Evolutionary conservation across 2,329 filamentous ascomycete species (phyloP), one percentile per base, ranked within the genome.

Genomic region (Botrytis porri): DNA sequence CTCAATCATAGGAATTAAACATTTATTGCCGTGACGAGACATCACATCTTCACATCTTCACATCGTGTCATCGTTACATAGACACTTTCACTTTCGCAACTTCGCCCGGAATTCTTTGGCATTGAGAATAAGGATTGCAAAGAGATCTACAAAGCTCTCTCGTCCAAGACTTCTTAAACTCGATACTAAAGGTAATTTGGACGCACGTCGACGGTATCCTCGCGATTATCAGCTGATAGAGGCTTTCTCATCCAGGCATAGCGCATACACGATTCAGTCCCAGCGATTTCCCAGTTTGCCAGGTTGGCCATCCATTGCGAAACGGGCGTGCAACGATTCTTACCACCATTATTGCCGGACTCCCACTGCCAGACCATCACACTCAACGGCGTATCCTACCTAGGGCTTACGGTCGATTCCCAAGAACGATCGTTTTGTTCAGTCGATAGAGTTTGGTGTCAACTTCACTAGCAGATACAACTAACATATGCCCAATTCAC

Each of bases 111-210:
- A 32, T n/a, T 25, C n/a, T 65, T 22, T 32, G 39, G 29, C n/a
- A 22, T 32, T 71, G 60, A 25, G 32, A 64, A 32, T 51, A 39
- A 51, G 29, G 32, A 22, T 32, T 35, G 64, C 65, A 61, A 71
- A 60, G 72, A 71, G 72, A 73, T 71, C 67, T 65, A 22, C 61
- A 60, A 6, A 22, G 54, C 41, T 22, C 51, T 32, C 35, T n/a
- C 8, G 16, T 10, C 41, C 22, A 18, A 20, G 29, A 39, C 45
- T 48, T 48, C 37, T 54, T 63, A 32, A 18, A 32, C 48, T 62
- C 4, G 35, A 51, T 32, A 25, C 67, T 48, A 61, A 48, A 66
- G 70, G 45, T 41, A 66, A 35, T 54, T 45, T 22, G 37, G 32
- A 9, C 25, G 48, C 35, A 51, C 48, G 60, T 60, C 37, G 39